Evolutionary conservation across 495 filamentous ascomycete species (phyloP).

Genomic region (Tuber borchii): DNA sequence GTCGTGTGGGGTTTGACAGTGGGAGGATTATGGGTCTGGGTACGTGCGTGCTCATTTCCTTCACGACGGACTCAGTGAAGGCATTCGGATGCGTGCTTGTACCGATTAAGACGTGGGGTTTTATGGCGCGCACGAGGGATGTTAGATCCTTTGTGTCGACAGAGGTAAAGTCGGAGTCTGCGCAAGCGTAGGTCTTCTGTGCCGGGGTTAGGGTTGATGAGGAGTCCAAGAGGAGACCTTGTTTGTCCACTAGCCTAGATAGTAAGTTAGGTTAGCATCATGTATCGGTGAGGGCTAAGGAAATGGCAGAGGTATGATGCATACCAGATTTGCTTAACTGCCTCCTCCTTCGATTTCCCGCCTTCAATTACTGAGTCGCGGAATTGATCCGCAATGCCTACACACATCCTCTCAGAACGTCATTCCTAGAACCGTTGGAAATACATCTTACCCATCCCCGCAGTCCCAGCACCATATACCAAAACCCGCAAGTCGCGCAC

Average conservation of each 20-base stretch:
- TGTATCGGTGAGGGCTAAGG: neutral
- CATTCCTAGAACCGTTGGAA: neutral
- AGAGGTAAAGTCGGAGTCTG: conserved; percentile 58
- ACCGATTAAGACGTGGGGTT: conserved; percentile 75
- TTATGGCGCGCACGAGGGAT: conserved; percentile 61
- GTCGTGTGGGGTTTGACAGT: conserved; percentile 74
- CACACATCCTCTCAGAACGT: neutral
- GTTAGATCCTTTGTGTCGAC: conserved; percentile 55
- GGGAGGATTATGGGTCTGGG: conserved; percentile 75
- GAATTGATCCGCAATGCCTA: conserved; percentile 74
- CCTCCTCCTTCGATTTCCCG: conserved; percentile 63
- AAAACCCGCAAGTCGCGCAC: conserved; percentile 63
- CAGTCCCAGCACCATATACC: conserved; percentile 76
- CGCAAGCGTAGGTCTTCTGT: conserved; percentile 61
- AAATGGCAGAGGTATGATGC: conserved; percentile 43
- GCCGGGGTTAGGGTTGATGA: conserved; percentile 56
- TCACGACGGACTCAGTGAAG: conserved; percentile 68
- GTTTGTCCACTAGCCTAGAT: conserved; percentile 74
- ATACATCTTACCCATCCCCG: conserved; percentile 56
- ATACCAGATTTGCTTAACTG: conserved; percentile 73
- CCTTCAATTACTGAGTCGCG: conserved; percentile 59
- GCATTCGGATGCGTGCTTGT: conserved; percentile 74
- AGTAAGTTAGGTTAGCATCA: neutral
- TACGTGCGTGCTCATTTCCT: conserved; percentile 72
- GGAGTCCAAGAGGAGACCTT: conserved; percentile 65